Base-by-base conservation (phyloP, 768 basidiomycete species). In the Suillus occidentalis region DNA sequence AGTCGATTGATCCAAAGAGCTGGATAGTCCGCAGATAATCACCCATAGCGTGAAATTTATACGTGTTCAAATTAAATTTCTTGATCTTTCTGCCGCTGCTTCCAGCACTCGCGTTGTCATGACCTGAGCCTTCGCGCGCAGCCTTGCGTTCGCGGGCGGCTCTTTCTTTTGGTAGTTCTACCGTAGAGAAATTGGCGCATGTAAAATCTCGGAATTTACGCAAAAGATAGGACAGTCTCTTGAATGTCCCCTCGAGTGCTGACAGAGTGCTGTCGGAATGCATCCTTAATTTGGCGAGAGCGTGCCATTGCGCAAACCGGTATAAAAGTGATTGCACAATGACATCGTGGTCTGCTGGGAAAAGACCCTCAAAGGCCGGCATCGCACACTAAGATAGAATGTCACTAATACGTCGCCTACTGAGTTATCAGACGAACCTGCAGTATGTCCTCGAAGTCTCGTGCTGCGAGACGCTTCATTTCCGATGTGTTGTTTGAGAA, bases 371-470 rank as follows among this genome's bases (percentile, higher is more conserved):
- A 4, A 45, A 45, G 43, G 20, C 43, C 4, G 43, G 43, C 43
- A 45, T 45, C 0, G 20, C 20, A 3, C 20, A 45, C 43, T 45
- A 3, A n/a, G 28, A 28, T 28, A 28, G 28, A 28, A 28, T 28
- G 3, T 28, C 28, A 28, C 28, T 28, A 28, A 28, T 3, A 28
- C 28, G 3, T 28, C 28, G 28, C 28, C 28, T 28, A 28, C 28
- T 28, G 28, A 28, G 28, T 28, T 28, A 28, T 28, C 28, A 28
- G 28, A 31, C 20, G 20, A 18, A 69, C 83, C 76, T 83, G 81
- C 0, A 83, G 68, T 0, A 83, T 66, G 53, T 84, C 80, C 57
- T 83, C 79, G 60, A 78, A 84, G 52, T 83, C 77, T 0, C 76
- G 67, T 1, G 74, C 82, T 4, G 77, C 76, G 1, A 77, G 62